phyloP scores from a whole-genome alignment of 2,329 filamentous ascomycete genomes.

The Cladophialophora yegresii region DNA sequence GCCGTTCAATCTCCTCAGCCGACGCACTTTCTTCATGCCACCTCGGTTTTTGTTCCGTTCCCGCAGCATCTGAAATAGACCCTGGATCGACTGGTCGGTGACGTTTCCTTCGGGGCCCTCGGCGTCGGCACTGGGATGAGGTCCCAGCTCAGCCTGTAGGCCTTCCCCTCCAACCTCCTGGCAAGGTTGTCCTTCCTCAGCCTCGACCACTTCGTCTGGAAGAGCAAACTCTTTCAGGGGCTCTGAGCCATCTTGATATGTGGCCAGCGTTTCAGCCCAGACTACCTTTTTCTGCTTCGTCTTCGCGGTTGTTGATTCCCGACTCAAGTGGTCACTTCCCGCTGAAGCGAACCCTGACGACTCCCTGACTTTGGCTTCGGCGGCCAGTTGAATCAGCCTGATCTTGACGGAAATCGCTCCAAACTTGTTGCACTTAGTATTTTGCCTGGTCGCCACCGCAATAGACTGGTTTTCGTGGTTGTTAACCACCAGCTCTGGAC shows the following conservation, averaged over 20 bases:
- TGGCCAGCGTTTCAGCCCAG: constrained; percentile 11
- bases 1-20: constrained; percentile 30
- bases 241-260: constrained; percentile 2
- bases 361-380: constrained; percentile 26
- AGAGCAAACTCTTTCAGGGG: neutral
- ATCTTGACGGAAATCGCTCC: constrained; percentile 36
- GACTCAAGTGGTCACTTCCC: too few species aligned
- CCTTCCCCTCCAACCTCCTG: neutral
- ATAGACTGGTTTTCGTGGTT: constrained; percentile 47
- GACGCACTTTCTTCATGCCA: constrained; percentile 30
- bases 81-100: neutral
- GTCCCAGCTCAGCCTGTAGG: neutral
- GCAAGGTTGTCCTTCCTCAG: neutral
- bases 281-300: constrained; percentile 7
- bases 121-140: neutral
- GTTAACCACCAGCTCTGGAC: constrained; percentile 50
- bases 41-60: constrained; percentile 6
- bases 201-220: neutral
- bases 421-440: constrained; percentile 49
- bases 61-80: neutral
- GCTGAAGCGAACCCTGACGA: neutral
- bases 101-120: neutral
- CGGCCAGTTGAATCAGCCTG: constrained; percentile 31
- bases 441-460: constrained; percentile 46
- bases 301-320: neutral